phyloP scores from a whole-genome alignment of 306 rosid genomes.

The Fragaria iinumae region DNA sequence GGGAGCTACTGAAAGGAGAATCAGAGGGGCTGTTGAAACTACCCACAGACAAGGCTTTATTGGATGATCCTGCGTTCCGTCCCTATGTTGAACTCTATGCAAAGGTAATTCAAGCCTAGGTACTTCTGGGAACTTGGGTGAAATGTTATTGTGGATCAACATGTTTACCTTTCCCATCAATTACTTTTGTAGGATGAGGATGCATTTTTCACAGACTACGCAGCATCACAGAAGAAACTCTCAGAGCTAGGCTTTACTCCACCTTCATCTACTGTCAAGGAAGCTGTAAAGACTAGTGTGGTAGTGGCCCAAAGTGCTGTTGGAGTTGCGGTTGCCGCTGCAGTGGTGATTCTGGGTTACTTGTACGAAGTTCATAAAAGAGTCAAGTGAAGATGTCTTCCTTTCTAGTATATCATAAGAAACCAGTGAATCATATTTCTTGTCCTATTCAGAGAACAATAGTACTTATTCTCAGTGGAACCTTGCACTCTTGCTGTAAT shows the following conservation, averaged over 20 bases:
- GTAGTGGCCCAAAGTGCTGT: constrained; percentile 34
- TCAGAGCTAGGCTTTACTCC: constrained; percentile 72
- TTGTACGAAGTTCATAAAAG: constrained; percentile 37
- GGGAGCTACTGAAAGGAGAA: constrained; percentile 57
- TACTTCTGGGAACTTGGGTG: background rate
- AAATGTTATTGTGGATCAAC: background rate
- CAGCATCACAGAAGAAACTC: constrained; percentile 78
- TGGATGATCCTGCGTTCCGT: constrained; percentile 52
- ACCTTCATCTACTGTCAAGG: constrained; percentile 14
- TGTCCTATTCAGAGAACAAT: background rate
- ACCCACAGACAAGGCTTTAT: constrained; percentile 64
- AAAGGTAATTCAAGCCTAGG: constrained; percentile 32
- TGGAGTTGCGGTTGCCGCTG: constrained; percentile 49
- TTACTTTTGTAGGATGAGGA: constrained; percentile 57
- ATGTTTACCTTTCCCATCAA: background rate
- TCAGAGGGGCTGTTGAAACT: constrained; percentile 57
- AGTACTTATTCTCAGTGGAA: background rate
- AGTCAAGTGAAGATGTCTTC: constrained; percentile 19
- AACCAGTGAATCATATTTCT: background rate
- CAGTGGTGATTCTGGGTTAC: constrained; percentile 54
- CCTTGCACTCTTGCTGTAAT: background rate
- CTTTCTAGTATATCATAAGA: background rate
- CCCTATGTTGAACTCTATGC: constrained; percentile 61
- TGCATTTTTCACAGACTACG: constrained; percentile 64
- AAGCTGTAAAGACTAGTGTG: constrained; percentile 22